Percentiles rank a stretch among this genome's conserved stretches.
phyloP scores from a whole-genome alignment of 805 yeast genomes.

The Zygosaccharomyces siamensis region DNA sequence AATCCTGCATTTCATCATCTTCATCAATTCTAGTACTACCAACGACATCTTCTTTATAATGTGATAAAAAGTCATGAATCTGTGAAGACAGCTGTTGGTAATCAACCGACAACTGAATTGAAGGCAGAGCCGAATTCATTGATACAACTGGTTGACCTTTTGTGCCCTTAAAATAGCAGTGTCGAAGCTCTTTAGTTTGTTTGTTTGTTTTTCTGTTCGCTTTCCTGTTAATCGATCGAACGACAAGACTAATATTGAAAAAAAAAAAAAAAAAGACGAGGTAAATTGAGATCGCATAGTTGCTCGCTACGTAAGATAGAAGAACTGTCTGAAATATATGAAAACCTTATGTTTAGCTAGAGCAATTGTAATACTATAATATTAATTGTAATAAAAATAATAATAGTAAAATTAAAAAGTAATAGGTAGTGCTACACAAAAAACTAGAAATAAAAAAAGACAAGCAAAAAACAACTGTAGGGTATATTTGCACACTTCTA shows the following conservation, averaged over 20 bases:
- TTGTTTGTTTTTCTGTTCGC: not conserved
- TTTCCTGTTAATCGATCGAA: not conserved
- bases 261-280: not conserved
- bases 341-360: no score
- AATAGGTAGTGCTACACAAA: no score
- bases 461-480: no score
- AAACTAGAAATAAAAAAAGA: no score
- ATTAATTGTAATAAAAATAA: no score
- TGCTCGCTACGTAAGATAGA: no score
- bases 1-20: slow-evolving; percentile 25
- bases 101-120: slow-evolving; percentile 67
- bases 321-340: no score
- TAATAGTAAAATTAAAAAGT: no score
- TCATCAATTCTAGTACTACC: slow-evolving; percentile 17
- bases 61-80: slow-evolving; percentile 60
- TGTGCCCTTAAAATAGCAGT: not conserved
- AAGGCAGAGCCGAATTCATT: slow-evolving; percentile 45
- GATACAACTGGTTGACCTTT: not conserved
- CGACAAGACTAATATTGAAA: not conserved
- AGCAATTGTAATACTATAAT: no score
- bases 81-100: slow-evolving; percentile 58
- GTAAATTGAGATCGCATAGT: no score
- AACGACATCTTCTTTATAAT: slow-evolving; percentile 46
- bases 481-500: no score
- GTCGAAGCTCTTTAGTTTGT: not conserved